Base-by-base conservation (phyloP, 768 basidiomycete genomes). In the Exidia glandulosa region DNA sequence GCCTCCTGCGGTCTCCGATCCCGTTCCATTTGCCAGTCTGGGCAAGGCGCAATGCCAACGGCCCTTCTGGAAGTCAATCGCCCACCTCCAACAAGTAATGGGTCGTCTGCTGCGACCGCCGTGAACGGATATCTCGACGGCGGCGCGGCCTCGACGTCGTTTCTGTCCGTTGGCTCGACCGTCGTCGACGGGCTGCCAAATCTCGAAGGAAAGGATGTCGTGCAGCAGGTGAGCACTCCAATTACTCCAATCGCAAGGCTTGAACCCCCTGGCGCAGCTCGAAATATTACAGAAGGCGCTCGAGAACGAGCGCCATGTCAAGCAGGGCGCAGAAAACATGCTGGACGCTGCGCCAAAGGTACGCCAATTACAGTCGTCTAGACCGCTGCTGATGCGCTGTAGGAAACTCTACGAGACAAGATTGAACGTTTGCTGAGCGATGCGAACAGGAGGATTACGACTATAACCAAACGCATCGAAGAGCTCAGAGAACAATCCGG, bases 321-420 rank as follows among this genome's bases (percentile, higher is more conserved):
- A 85, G 69, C 92, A 93, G 71, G 94, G 94, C 12, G 94, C 94
- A 1, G 91, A 94, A 75, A 93, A 88, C 65, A 79, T 97, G 62
- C 75, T 96, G 14, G 83, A 84, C 65, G 85, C 89, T 73, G 73
- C 78, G 32, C 67, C 84, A 41, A 76, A 76, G 52, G 85, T 85
- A 61, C 66, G 76, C 71, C 12, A 37, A 36, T 58, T 25, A 32
- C 12, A 23, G 52, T 50, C 32, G 29, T 33, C 23, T 47, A 37
- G 30, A 60, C 59, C 56, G 56, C 60, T n/a, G 47, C 61, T 37
- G 61, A 62, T 27, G 57, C 16, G 30, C 30, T 60, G 56, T 68
- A 88, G 82, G 85, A 82, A 60, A 73, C 74, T n/a, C 79, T 91
- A 64, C 81, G 88, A 34, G 69, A 74, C 23, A 80, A 88, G 74